Evolutionary conservation across 495 filamentous ascomycete genomes (phyloP), one percentile per base, ranked within the genome.

Genomic region (Margaritispora aquatica): DNA sequence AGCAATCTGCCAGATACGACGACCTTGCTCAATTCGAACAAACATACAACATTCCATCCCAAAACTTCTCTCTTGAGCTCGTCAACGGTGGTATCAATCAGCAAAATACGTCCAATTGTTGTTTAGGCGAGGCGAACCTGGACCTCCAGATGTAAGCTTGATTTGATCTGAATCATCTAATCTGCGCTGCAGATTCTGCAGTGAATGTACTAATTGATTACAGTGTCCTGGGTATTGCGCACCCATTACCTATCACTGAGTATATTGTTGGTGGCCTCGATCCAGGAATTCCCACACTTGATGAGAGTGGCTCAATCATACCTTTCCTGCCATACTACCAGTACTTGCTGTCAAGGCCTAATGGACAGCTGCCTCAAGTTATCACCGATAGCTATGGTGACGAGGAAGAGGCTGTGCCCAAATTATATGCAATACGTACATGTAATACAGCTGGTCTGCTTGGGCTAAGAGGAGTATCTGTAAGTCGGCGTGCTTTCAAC

Each of bases 351-450:
- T 66, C 70, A 20, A 70, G 80, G 52, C 58, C 66, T n/a, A 62
- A n/a, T 66, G 68, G 51, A 55, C 74, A 84, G 8, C 77, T 96
- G 10, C 90, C 90, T 1, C 83, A 87, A 59, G 83, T 88, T 13
- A 81, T 96, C 59, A 85, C 87, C 34, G 90, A 84, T 46, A 90
- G 86, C 0, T 96, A 94, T 68, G 88, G 88, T 41, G 89, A 93
- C 63, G 82, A 91, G 49, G 90, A 96, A 68, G 73, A 92, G 73
- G 87, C 82, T 3, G 80, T 94, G 0, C 88, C 89, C 0, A 66
- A 75, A 31, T 69, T 76, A 1, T 95, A 91, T 63, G 84, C 88
- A 44, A 72, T 74, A 46, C 78, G 75, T 38, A 86, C 90, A 3
- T 94, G 90, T 75, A 82, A 87, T 68, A 68, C 86, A 38, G 84